Base-by-base conservation (phyloP, 768 basidiomycete species). In the Amanita molliuscula region DNA sequence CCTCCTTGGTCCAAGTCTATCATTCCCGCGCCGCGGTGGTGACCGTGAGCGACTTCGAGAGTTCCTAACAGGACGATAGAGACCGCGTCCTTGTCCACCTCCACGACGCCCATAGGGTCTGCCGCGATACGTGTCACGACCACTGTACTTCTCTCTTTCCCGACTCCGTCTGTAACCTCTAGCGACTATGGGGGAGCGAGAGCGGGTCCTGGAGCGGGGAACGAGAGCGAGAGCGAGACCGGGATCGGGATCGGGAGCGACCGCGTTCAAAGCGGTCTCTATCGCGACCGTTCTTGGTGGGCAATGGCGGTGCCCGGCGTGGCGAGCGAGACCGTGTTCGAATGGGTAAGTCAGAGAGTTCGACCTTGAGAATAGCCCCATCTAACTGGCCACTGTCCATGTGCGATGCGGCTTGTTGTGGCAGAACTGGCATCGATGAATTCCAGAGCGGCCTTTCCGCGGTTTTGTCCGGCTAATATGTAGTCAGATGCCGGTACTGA, bases 341-440 rank as follows among this genome's bases (percentile, higher is more conserved):
- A 47, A 96, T 78, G 20, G 93, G 87, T 28, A 84, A 73, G 55
- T 88, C 82, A n/a, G 93, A 93, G 9, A 95, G 79, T 61, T 89
- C 87, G 51, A 95, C 88, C 60, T 83, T 84, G 50, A 99, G 66
- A 18, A 79, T 58, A 3, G 84, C 79, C 34, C 96, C 94, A 67
- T 99, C 96, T 23, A 99, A 79, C 62, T 96, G 92, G 34, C 95
- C 96, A 34, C 87, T 83, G 60, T 97, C 75, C 95, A 99, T 98
- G 66, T 95, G 88, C 3, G 85, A 83, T 20, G 78, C 77, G 2
- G 96, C 96, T 58, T 81, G 87, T 58, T 81, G 77, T 3, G n/a
- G 96, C 96, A 0, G 84, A 74, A 1, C 68, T 60, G 1, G 84
- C 35, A 50, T 82, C 77, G 20, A 65, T 69, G 62, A 78, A 98